Evolutionary conservation across 495 filamentous ascomycete genomes (phyloP), one percentile per base, ranked within the genome.

Genomic region (Xylaria longipes): DNA sequence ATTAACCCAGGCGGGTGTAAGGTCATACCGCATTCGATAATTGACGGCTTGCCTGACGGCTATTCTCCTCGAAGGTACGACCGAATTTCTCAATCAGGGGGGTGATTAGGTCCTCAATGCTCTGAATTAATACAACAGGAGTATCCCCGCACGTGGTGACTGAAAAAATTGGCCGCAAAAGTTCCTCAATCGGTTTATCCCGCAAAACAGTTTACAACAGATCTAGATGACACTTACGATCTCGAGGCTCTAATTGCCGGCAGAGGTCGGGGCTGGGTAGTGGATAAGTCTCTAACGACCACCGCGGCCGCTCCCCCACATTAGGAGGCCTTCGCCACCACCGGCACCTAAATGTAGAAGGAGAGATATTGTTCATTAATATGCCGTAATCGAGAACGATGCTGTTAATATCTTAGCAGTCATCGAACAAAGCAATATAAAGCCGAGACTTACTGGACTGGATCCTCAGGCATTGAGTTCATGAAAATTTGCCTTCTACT

Each of bases 21-120:
- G 31, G 31, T n/a, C 27, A 57, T 57, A 57, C 54, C 15, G 54
- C 12, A 33, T 33, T 17, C 1, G 27, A 57, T 29, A 57, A 11
- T 33, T 33, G 25, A 2, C 54, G 54, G 7, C 54, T 33, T 57
- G 54, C 54, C 20, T 33, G 27, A 29, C 33, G 29, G 20, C 17
- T 1, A 33, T 57, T 57, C 14, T 57, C 29, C 29, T 31, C 29
- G 7, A 20, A 57, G 27, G 29, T 57, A 3, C 0, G 29, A 57
- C 15, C 54, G 27, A 64, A 12, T 9, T 64, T 64, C 9, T 46
- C 39, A 9, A 64, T 64, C 25, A 64, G 25, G 11, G 61, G 61
- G 14, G 11, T 20, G 15, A 64, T 7, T 12, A 64, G 22, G 39
- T 64, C 61, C 17, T 27, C 39, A 64, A 27, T 64, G 5, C 15